Conservation (phyloP, 768 basidiomycete species). For the Terana coerulea region DNA sequence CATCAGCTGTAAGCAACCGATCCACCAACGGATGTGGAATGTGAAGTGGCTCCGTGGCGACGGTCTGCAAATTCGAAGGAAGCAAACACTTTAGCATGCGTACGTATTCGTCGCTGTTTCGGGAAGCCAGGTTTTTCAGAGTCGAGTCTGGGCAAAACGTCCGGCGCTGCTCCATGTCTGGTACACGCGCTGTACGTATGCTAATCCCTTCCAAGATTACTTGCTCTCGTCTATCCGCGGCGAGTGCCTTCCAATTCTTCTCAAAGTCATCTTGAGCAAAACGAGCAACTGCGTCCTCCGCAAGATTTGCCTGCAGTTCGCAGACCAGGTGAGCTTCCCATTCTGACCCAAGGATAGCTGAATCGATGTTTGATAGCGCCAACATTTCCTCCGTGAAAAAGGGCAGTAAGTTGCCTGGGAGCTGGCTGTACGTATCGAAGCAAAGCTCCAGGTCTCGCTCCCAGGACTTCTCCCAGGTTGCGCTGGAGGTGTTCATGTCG, state of each 20-base stretch:
- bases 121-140: not conserved
- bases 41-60: not conserved
- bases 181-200: not conserved
- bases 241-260: not conserved
- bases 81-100: conserved; percentile 1
- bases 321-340: not conserved
- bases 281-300: not conserved
- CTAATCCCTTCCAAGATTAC: conserved; percentile 10
- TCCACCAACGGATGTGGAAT: conserved; percentile 5
- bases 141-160: conserved; percentile 4
- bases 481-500: not conserved
- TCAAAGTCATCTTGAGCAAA: conserved; percentile 9
- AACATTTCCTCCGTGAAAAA: not conserved
- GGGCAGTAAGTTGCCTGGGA: no score
- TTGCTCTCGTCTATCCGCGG: not conserved
- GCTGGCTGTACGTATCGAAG: not conserved
- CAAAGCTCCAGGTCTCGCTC: not conserved
- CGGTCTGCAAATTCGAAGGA: not conserved
- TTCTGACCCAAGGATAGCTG: not conserved
- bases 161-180: conserved; percentile 7
- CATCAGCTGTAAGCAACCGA: not conserved
- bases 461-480: not conserved
- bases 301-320: not conserved
- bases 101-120: conserved; percentile 1
- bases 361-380: not conserved